Percentiles rank a stretch among this genome's conserved stretches.
Conservation (phyloP, 176 grass and related monocot species). For the Oropetium thomaeum region DNA sequence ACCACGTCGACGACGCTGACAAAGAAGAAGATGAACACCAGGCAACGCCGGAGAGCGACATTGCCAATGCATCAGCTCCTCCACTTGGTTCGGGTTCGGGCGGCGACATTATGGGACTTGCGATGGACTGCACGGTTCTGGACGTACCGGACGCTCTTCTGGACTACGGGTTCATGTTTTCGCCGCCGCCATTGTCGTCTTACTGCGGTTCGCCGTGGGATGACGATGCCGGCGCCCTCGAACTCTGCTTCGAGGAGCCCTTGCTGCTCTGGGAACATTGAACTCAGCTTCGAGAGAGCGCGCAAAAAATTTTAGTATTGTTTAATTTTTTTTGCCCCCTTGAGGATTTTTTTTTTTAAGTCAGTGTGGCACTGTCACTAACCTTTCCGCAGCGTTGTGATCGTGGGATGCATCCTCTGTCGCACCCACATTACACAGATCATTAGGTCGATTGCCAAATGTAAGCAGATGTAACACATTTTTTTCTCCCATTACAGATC, state of each 20-base stretch:
- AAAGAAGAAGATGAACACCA: neutral
- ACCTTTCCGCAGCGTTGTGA: neutral
- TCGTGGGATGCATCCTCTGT: neutral
- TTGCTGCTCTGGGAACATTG: constrained; percentile 54
- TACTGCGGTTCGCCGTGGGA: constrained; percentile 37
- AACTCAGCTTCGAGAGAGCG: constrained; percentile 7
- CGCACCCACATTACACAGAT: neutral
- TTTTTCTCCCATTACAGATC: neutral
- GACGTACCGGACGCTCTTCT: constrained; percentile 28
- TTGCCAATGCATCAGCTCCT: neutral
- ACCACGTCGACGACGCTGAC: neutral
- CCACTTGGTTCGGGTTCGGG: neutral
- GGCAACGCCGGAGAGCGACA: neutral
- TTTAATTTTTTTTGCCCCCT: neutral
- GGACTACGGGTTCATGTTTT: constrained; percentile 26
- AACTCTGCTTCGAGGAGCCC: constrained; percentile 36
- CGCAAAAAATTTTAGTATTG: neutral
- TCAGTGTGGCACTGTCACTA: neutral
- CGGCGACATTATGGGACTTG: neutral
- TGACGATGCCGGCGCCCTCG: constrained; percentile 5
- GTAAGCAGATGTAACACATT: neutral
- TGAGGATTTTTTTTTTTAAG: neutral
- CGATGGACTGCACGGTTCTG: constrained; percentile 21
- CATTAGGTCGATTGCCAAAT: constrained; percentile 12
- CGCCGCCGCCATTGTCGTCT: neutral